These are phyloP conservation scores for Candida patagonica DNA, from an alignment of 805 yeast genomes.

Conservation along the genomic window DNA sequence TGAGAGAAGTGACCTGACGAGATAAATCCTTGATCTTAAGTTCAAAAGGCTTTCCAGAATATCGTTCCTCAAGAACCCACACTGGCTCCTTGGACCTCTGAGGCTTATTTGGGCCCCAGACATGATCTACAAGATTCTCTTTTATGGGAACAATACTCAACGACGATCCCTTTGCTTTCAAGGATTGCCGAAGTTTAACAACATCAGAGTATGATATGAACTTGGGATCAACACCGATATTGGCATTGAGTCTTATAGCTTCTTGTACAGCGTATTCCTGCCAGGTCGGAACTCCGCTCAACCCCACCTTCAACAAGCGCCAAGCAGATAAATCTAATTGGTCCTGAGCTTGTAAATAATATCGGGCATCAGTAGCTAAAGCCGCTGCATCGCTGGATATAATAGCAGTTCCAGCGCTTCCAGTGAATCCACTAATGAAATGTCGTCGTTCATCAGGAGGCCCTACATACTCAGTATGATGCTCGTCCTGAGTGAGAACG, in stretches of 20 bases:
- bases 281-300: conserved; percentile 67
- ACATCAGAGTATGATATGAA: conserved; percentile 44
- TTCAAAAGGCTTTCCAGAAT: conserved; percentile 54
- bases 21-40: conserved; percentile 45
- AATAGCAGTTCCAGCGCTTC: conserved; percentile 90
- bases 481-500: conserved; percentile 86
- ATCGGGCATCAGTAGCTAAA: conserved; percentile 88
- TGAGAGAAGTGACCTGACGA: conserved; percentile 21
- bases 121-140: conserved; percentile 60
- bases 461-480: conserved; percentile 84
- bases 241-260: conserved; percentile 37
- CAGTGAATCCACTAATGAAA: conserved; percentile 78
- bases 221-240: conserved; percentile 78
- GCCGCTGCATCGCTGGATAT: conserved; percentile 64
- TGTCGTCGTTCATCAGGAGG: conserved; percentile 73
- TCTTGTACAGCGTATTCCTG: conserved; percentile 61
- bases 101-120: conserved; percentile 71
- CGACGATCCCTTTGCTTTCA: conserved; percentile 20
- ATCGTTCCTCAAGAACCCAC: conserved; percentile 40
- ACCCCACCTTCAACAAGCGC: conserved; percentile 73
- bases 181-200: conserved; percentile 20
- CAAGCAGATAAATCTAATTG: conserved; percentile 70
- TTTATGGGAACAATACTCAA: conserved; percentile 39
- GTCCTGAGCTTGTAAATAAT: conserved; percentile 80
- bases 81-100: conserved; percentile 42